Evolutionary conservation across 139 green algal species (phyloP).

Genomic region (Tetradesmus lagerheimii): DNA sequence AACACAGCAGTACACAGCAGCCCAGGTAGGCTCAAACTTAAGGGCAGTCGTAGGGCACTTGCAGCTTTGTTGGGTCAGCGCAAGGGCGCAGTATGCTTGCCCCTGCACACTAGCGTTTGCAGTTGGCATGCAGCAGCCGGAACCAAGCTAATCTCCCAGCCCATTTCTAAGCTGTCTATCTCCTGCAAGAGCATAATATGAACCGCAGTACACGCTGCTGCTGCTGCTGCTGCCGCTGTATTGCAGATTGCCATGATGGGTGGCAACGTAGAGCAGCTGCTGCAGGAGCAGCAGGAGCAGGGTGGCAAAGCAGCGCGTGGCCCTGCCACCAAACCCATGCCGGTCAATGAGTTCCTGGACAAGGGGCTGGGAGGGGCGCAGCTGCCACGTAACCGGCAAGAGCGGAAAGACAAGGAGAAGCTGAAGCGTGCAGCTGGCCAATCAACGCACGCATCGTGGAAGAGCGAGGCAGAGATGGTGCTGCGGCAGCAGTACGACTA

Average conservation of each 20-base stretch:
- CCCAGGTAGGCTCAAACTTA: slow-evolving; percentile 43
- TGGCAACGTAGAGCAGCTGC: slow-evolving; percentile 46
- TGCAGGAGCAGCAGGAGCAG: neutral
- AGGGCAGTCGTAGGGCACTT: too few relatives aligned
- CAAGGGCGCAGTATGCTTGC: too few relatives aligned
- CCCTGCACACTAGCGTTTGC: neutral
- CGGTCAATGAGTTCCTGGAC: slow-evolving; percentile 72
- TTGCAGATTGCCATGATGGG: slow-evolving; percentile 78
- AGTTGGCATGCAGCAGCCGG: too few relatives aligned
- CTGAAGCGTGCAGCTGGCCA: slow-evolving; percentile 85
- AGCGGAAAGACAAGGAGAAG: slow-evolving; percentile 94
- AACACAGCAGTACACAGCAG: slow-evolving; percentile 59
- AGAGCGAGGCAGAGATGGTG: slow-evolving; percentile 93
- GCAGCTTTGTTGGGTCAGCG: too few relatives aligned
- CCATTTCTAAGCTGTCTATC: neutral
- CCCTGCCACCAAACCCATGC: slow-evolving; percentile 59
- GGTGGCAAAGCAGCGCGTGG: neutral
- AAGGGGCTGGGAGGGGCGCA: slow-evolving; percentile 66
- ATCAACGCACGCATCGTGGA: slow-evolving; percentile 80
- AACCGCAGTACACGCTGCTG: neutral
- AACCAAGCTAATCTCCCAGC: too few relatives aligned
- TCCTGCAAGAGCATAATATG: neutral
- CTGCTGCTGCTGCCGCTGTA: slow-evolving; percentile 1
- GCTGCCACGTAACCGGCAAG: slow-evolving; percentile 72
- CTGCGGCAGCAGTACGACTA: slow-evolving; percentile 91